Base-by-base conservation (phyloP, 75 land plant species). In the Ceratopteris richardii region DNA sequence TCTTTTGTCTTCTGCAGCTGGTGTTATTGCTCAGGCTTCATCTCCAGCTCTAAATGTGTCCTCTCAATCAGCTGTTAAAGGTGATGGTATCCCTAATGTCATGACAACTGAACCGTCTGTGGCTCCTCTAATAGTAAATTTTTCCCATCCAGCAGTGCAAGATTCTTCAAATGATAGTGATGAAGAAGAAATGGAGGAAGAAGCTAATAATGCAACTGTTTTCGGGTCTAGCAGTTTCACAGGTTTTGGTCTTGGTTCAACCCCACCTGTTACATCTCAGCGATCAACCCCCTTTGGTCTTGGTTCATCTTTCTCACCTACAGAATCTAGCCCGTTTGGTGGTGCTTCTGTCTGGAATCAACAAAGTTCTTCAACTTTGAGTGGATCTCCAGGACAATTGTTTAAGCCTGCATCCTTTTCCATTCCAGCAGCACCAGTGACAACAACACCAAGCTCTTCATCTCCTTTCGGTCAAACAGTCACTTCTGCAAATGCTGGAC, bases 111-210 rank as follows among this genome's bases (percentile, higher is more conserved):
- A 36, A 41, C 60, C 30, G 21, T 46, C 55, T 21, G 12, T 43
- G 9, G 31, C 54, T 39, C 66, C 67, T 43, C 39, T 58, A 5
- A 40, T 40, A 27, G 58, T 23, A 23, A 39, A 36, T 22, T 29
- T 65, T 46, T 50, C 60, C 31, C 66, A 0, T 57, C 67, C 7
- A 33, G 37, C 37, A 33, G 37, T 33, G 26, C 58, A 57, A 16
- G 52, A 50, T 44, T 19, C 66, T 51, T 44, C 64, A 63, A 47
- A 63, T 21, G 60, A 48, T 25, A 46, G 65, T 39, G 71, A 90
- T 57, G 96, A 90, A 59, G 98, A 94, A 63, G 96, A 89, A 29
- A 94, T 94, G 98, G 98, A 94, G 33, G 98, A 94, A 64, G 98
- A 94, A 68, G 80, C 76, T 50, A 56, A 77, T 21, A 77, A 71